Evolutionary conservation across 345 rosid genomes (phyloP).

Genomic region (Melaleuca alternifolia): DNA sequence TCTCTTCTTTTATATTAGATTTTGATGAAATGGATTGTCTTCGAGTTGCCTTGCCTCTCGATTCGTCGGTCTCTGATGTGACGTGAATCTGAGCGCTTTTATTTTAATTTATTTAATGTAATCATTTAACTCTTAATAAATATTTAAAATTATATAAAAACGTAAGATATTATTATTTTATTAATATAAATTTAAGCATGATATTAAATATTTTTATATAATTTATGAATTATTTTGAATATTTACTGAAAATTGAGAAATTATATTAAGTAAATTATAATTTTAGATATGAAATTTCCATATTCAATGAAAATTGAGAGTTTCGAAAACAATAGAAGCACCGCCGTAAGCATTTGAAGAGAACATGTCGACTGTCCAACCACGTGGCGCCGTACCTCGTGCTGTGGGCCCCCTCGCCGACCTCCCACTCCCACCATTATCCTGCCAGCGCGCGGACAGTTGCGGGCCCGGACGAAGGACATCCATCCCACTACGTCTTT

Average conservation of each 20-base stretch:
- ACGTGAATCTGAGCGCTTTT: too few relatives aligned
- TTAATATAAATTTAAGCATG: too few relatives aligned
- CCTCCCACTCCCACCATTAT: constrained; percentile 3
- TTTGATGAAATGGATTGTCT: background rate
- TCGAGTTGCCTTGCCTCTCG: background rate
- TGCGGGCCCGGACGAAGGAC: constrained; percentile 8
- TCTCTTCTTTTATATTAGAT: background rate
- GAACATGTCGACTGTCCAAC: background rate
- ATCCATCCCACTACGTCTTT: background rate
- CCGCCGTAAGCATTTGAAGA: background rate
- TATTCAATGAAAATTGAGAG: too few relatives aligned
- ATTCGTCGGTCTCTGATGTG: background rate
- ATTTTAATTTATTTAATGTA: too few relatives aligned
- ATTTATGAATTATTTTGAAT: too few relatives aligned
- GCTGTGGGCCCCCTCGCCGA: constrained; percentile 12
- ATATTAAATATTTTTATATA: too few relatives aligned
- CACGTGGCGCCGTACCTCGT: background rate
- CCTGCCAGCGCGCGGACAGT: constrained; percentile 3
- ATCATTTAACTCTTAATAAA: too few relatives aligned
- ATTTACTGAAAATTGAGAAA: too few relatives aligned
- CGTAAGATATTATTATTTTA: too few relatives aligned
- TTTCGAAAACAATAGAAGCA: background rate
- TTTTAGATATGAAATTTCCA: too few relatives aligned
- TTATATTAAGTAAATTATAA: too few relatives aligned
- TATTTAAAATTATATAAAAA: too few relatives aligned